phyloP scores from a whole-genome alignment of 1,139 yeast genomes.

The Candida smagusa region DNA sequence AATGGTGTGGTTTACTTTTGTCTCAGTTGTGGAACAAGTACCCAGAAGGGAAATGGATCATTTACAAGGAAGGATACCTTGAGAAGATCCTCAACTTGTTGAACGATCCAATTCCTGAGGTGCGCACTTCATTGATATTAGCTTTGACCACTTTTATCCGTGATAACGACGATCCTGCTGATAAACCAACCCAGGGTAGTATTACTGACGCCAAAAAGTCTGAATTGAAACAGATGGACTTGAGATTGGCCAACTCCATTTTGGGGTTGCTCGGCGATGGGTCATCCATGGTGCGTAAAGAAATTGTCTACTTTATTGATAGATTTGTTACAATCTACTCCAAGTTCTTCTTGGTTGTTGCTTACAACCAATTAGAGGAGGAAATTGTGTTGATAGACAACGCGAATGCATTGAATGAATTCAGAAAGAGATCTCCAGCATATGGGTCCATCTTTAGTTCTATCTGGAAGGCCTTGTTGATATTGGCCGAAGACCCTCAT shows the following conservation, averaged over 20 bases:
- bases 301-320: conserved; percentile 74
- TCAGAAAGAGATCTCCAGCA: conserved; percentile 63
- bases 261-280: conserved; percentile 71
- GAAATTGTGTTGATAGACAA: conserved; percentile 69
- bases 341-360: conserved; percentile 79
- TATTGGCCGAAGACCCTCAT: conserved; percentile 87
- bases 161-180: conserved; percentile 21
- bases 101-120: conserved; percentile 93
- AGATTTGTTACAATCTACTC: conserved; percentile 68
- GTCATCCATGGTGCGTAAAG: conserved; percentile 83
- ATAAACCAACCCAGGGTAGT: conserved; percentile 13
- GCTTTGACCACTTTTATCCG: conserved; percentile 73
- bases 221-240: conserved; percentile 53
- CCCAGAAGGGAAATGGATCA: conserved; percentile 73
- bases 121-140: conserved; percentile 76
- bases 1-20: conserved; percentile 83
- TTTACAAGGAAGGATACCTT: conserved; percentile 63
- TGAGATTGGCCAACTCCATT: conserved; percentile 48
- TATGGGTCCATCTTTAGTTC: conserved; percentile 87
- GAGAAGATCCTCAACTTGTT: conserved; percentile 55
- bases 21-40: conserved; percentile 75
- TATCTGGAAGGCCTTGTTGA: conserved; percentile 80
- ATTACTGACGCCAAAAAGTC: conserved; percentile 26
- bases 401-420: conserved; percentile 56
- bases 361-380: conserved; percentile 81